Evolutionary conservation across 2,329 filamentous ascomycete species (phyloP).

Genomic region (Pseudogymnoascus sp.): DNA sequence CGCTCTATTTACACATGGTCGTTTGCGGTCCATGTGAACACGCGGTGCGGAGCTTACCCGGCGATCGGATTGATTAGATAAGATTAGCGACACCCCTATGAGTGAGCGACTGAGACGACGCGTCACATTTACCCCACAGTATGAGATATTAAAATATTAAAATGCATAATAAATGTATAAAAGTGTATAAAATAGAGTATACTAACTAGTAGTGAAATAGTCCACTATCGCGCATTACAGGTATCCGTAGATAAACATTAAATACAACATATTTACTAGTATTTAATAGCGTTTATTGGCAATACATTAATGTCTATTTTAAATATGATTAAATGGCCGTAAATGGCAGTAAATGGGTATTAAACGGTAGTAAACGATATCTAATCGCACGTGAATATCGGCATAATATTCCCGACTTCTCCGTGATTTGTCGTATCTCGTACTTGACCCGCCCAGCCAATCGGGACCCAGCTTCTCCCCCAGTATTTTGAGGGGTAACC

Average conservation of each 20-base stretch:
- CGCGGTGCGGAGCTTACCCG: neutral
- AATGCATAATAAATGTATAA: neutral
- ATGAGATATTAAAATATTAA: neutral
- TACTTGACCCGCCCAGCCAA: neutral
- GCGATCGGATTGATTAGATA: neutral
- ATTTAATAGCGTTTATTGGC: neutral
- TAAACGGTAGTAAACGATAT: neutral
- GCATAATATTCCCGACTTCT: neutral
- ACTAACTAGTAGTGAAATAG: too few species aligned
- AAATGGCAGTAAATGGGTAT: neutral
- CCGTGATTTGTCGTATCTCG: neutral
- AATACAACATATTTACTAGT: neutral
- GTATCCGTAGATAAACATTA: neutral
- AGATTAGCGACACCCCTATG: neutral
- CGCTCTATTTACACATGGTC: slow-evolving; percentile 18
- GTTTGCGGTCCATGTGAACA: neutral
- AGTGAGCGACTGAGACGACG: neutral
- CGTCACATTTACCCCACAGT: neutral
- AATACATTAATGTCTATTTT: neutral
- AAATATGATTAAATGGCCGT: neutral
- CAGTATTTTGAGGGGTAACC: neutral
- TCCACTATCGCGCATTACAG: neutral
- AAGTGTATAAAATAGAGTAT: too few species aligned
- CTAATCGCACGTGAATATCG: neutral
- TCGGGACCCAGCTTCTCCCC: neutral